These are phyloP conservation scores for Iris pallida DNA, from an alignment of 116 monocot species.

Conservation along the genomic window DNA sequence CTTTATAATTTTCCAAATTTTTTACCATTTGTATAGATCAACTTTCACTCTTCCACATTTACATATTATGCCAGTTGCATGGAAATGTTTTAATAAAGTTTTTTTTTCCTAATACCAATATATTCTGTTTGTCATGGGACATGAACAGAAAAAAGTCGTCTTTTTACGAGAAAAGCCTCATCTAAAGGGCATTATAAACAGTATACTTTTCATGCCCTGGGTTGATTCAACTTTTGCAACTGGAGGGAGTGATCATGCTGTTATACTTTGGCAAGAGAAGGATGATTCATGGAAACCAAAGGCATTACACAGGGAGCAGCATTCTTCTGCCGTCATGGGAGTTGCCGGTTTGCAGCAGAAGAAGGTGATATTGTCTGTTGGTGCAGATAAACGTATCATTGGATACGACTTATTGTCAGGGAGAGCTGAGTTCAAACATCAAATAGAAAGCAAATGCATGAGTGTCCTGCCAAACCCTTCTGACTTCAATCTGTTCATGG, in stretches of 20 bases:
- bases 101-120: too few relatives aligned
- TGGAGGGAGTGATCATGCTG: conserved; percentile 85
- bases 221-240: conserved; percentile 66
- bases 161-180: conserved; percentile 71
- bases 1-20: too few relatives aligned
- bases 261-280: conserved; percentile 64
- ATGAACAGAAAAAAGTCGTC: conserved; percentile 57
- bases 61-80: too few relatives aligned
- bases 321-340: conserved; percentile 92
- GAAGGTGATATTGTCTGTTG: conserved; percentile 71
- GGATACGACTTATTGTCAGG: conserved; percentile 53
- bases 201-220: conserved; percentile 69
- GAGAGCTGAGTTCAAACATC: conserved; percentile 65
- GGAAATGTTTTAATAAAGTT: too few relatives aligned
- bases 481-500: conserved; percentile 88
- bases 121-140: not conserved
- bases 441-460: conserved; percentile 84
- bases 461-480: conserved; percentile 75
- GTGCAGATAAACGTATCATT: conserved; percentile 78
- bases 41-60: too few relatives aligned
- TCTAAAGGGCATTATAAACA: conserved; percentile 73
- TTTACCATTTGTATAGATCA: too few relatives aligned
- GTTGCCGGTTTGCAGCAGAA: conserved; percentile 74
- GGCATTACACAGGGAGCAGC: conserved; percentile 44
- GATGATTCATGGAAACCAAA: conserved; percentile 66